A percentile compares a stretch with the other conserved stretches of the same genome.
These are phyloP conservation scores for Globisporangium barbulae DNA, from an alignment of 352 stramenopile species.

Conservation along the genomic window DNA sequence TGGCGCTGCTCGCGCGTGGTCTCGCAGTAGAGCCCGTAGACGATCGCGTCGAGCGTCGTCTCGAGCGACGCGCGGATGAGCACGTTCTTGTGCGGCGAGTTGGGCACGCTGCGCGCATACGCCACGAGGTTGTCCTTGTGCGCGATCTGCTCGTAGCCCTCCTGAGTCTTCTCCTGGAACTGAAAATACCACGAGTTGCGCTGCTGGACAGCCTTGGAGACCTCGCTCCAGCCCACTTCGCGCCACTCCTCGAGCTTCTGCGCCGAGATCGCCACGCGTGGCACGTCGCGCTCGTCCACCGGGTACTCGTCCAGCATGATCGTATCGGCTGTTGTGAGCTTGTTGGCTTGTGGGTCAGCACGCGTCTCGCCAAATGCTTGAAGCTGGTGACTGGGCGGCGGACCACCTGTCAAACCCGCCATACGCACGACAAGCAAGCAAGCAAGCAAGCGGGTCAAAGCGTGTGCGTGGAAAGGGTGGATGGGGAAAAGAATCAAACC, in stretches of 20 bases:
- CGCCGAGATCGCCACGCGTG: conserved; percentile 39
- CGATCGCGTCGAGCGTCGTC: conserved; percentile 43
- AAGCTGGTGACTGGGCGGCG: neutral
- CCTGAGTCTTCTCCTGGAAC: conserved; percentile 29
- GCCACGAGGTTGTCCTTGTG: conserved; percentile 29
- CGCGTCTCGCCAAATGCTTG: neutral
- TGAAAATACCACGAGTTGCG: conserved; percentile 35
- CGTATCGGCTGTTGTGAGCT: too few relatives aligned
- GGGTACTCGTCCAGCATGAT: conserved; percentile 18
- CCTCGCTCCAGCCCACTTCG: conserved; percentile 23
- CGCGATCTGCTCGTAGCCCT: conserved; percentile 35
- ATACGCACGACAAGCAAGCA: too few relatives aligned
- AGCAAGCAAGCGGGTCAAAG: too few relatives aligned
- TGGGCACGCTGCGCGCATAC: conserved; percentile 28
- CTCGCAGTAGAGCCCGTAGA: conserved; percentile 36
- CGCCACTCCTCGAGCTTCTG: conserved; percentile 25
- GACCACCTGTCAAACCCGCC: too few relatives aligned
- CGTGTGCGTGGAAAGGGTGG: too few relatives aligned
- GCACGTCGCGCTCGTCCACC: conserved; percentile 18
- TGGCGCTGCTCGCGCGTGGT: conserved; percentile 33
- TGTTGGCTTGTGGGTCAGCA: neutral
- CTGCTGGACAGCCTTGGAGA: conserved; percentile 21
- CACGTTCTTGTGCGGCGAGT: conserved; percentile 21
- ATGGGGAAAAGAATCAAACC: too few relatives aligned
- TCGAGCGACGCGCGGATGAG: conserved; percentile 31